Base-by-base conservation (phyloP, 305 asterid genomes). In the Caryopteris hybrid region DNA sequence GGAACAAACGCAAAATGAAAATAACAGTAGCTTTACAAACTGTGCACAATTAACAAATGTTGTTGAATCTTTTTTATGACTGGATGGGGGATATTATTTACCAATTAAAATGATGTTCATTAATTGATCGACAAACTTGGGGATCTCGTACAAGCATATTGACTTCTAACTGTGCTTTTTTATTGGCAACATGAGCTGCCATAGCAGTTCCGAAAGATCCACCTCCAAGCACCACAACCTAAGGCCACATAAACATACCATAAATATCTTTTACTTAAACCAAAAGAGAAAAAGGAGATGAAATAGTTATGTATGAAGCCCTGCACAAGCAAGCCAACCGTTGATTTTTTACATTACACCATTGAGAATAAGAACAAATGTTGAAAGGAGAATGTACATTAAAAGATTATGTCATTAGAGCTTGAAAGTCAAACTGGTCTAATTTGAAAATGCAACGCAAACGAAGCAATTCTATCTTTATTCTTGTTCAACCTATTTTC, bases 121-220 rank as follows among this genome's bases (percentile, higher is more conserved):
- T 89, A 54, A 89, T 91, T 20, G 91, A 79, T 62, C 42, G 78
- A 77, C 96, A 91, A 60, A 91, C 76, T 76, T 77, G 79, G 51
- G 81, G 88, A 79, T 89, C 92, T 58, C 98, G 82, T 7, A 91
- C 92, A 38, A 91, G 95, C 86, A 91, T 78, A 70, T 70, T 73
- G 54, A 91, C 95, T 80, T 89, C 92, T 63, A 89, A 65, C 73
- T 80, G 85, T 34, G 86, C 50, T 73, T 91, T 91, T 61, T 83
- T 81, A 38, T 67, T 76, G 18, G 98, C 98, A 75, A 91, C 95
- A 83, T 87, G 95, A 60, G 96, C 90, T 18, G 95, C 96, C 86
- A 91, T 89, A 59, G 98, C 95, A 39, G 98, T 89, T 78, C 98
- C 98, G 54, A 91, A 91, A 50, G 96, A 91, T 81, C 98, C 96